Conservation (phyloP, 495 filamentous ascomycete species). For the Evernia prunastri region DNA sequence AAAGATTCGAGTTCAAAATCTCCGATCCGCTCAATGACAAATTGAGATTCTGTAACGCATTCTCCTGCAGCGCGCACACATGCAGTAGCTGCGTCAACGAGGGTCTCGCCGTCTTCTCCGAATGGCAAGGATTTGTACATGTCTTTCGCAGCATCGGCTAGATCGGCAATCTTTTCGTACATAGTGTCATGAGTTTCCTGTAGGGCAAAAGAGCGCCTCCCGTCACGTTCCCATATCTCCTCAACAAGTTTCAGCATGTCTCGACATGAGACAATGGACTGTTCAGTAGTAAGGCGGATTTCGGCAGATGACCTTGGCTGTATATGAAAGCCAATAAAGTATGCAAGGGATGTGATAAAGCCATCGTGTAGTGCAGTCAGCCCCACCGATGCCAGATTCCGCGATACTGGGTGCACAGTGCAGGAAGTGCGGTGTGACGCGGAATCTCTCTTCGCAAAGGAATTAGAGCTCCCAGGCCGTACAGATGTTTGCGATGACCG, state of each 20-base stretch:
- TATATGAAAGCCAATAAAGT: conserved; percentile 85
- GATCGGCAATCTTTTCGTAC: conserved; percentile 69
- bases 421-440: conserved; percentile 53
- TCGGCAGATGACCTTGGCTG: conserved; percentile 84
- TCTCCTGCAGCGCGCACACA: conserved; percentile 89
- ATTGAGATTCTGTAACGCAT: conserved; percentile 77
- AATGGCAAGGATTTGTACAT: conserved; percentile 57
- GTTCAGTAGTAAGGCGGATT: conserved; percentile 65
- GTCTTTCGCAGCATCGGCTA: conserved; percentile 73
- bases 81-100: conserved; percentile 75
- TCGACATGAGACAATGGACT: conserved; percentile 75
- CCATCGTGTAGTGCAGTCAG: conserved; percentile 72
- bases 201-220: conserved; percentile 55
- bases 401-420: conserved; percentile 39
- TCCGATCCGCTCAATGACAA: conserved; percentile 82
- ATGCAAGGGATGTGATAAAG: conserved; percentile 81
- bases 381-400: conserved; percentile 55
- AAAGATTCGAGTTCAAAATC: conserved; percentile 80
- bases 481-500: conserved; percentile 25
- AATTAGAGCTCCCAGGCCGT: conserved; percentile 23
- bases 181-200: conserved; percentile 67
- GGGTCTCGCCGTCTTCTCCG: conserved; percentile 59
- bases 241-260: conserved; percentile 74
- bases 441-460: conserved; percentile 42
- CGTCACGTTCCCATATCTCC: conserved; percentile 71